Evolutionary conservation across 2,329 filamentous ascomycete genomes (phyloP), one percentile per base, ranked within the genome.

Genomic region (Trichoderma simmonsii): DNA sequence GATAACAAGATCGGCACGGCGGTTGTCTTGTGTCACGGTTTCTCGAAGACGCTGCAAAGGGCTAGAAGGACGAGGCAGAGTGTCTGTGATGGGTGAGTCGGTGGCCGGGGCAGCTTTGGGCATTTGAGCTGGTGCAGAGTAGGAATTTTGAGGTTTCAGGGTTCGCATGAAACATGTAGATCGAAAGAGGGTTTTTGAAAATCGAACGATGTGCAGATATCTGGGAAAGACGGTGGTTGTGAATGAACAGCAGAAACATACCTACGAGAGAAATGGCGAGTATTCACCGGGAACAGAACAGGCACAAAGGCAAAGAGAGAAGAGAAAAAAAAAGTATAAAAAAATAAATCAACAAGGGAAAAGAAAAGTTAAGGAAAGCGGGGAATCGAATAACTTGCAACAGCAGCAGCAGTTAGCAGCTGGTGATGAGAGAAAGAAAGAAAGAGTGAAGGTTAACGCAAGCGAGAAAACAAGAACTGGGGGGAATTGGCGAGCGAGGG

Each of bases 401-500:
- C 66, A 69, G 36, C 66, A 61, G 54, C 66, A 51, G 66, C 66
- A 39, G 28, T 39, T 61, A 24, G 26, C 66, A 69, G 66, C 66
- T 61, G 66, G 57, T 24, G 66, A 69, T 69, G 66, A 43, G 24
- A 21, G 21, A 36, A 48, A 62, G 48, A 60, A 67, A 60, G 59
- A 71, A 57, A 54, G 59, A 54, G 70, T 60, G 30, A 72, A 71
- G 61, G 36, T 69, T 69, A 61, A 61, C 56, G 56, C 66, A 69
- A 69, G 66, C 66, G 66, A 69, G 66, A 62, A 69, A 61, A 60
- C n/a, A 67, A 14, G n/a, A 59, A 48, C 43, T 57, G 69, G 61
- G 61, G 43, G 57, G 34, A 30, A 56, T 57, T 48, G 54, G 66
- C 66, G 66, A 69, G 57, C 66, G 66, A 61, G 26, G 28, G 28